A percentile compares a stretch with the other conserved stretches of the same genome.
Conservation (phyloP, 129 eudicot genomes). For the Ambrosia trifida region DNA sequence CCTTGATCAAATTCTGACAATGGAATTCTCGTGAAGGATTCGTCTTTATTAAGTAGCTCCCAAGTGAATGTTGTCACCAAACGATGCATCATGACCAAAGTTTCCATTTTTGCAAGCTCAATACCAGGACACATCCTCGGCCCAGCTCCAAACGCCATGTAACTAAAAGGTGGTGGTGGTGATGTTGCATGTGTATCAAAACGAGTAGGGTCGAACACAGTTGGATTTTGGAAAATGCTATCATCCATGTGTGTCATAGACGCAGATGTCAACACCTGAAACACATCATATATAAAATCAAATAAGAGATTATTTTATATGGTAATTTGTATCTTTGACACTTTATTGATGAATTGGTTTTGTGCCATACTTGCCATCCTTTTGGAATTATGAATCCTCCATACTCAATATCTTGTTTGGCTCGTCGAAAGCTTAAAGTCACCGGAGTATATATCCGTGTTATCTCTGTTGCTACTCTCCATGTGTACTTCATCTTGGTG, state of each 20-base stretch:
- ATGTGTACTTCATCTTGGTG: slow-evolving; percentile 50
- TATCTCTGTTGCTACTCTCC: slow-evolving; percentile 47
- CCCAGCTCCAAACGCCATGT: slow-evolving; percentile 67
- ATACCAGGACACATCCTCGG: slow-evolving; percentile 71
- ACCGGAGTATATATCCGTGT: slow-evolving; percentile 42
- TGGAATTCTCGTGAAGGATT: slow-evolving; percentile 48
- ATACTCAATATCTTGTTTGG: slow-evolving; percentile 40
- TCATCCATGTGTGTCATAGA: slow-evolving; percentile 67
- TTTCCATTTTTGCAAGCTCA: slow-evolving; percentile 75
- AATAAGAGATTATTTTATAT: not conserved
- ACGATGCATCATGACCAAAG: slow-evolving; percentile 51
- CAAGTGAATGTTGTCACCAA: slow-evolving; percentile 53
- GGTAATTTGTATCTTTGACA: not conserved
- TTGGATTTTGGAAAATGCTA: slow-evolving; percentile 51
- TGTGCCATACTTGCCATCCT: slow-evolving; percentile 58
- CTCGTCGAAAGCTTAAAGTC: slow-evolving; percentile 29
- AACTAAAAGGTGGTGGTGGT: slow-evolving; percentile 70
- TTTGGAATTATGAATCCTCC: slow-evolving; percentile 51
- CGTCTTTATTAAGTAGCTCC: slow-evolving; percentile 48
- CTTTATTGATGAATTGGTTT: not conserved
- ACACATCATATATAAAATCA: not conserved
- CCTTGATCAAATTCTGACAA: slow-evolving; percentile 63
- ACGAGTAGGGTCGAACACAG: slow-evolving; percentile 52
- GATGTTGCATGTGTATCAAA: slow-evolving; percentile 49
- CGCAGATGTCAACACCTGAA: slow-evolving; percentile 46